Evolutionary conservation across 177 flowering plant species (phyloP), one percentile per base, ranked within the genome.

Genomic region (Telopea speciosissima): DNA sequence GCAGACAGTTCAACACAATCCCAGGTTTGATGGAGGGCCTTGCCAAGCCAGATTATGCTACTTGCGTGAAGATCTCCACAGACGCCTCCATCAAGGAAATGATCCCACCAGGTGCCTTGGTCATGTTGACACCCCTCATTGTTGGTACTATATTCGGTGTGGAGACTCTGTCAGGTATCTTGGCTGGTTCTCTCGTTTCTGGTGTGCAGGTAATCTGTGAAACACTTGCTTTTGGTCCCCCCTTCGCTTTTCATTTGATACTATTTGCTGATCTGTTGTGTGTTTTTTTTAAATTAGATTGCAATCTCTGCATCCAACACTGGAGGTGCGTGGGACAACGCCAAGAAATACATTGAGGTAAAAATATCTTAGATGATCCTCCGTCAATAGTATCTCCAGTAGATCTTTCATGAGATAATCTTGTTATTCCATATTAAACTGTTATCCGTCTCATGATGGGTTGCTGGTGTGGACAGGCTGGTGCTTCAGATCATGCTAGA

Each of bases 291-390:
- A 28, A 28, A 28, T 28, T 28, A 89, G 94, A 77, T 89, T 22
- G 94, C 94, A 21, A 89, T 89, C 33, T 89, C 94, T 73, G 94
- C 94, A 69, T 89, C 94, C 3, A 89, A 88, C 84, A 89, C 94
- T 42, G 94, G 94, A 62, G 94, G 91, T 71, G 93, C 93, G 22
- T 89, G 91, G 94, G 94, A 89, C 72, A 89, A 89, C 77, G 94
- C 94, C 70, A 89, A 89, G 87, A 89, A 89, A 75, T 89, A 89
- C 62, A 88, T 89, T 24, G 94, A 88, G 89, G 92, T 88, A 83
- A n/a, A 28, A 22, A 66, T 13, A 28, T 28, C 31, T 28, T 28
- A 28, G 31, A 28, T 28, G 31, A 28, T 28, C 2, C 31, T 28
- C 31, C 31, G n/a, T n/a, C n/a, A n/a, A n/a, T n/a, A n/a, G n/a